These are phyloP conservation scores for Rosellinia necatrix DNA, from an alignment of 2,329 filamentous ascomycete species.

Conservation along the genomic window DNA sequence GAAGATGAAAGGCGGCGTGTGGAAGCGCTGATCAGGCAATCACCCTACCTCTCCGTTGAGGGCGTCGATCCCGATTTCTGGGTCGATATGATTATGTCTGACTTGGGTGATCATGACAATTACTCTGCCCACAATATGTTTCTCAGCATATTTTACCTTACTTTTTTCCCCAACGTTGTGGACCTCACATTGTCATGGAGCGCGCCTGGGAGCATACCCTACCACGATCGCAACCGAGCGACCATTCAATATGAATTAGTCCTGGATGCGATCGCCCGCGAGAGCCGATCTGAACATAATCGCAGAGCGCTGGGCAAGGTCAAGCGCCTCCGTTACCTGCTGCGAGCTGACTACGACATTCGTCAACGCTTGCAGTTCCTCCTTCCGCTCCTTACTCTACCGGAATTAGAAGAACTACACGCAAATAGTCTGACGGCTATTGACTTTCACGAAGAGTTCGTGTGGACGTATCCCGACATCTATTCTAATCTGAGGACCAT, in stretches of 20 bases:
- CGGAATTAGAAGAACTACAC: neutral
- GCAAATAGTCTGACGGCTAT: slow-evolving; percentile 9
- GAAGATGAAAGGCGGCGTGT: neutral
- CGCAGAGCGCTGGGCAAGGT: slow-evolving; percentile 4
- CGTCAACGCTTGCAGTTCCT: slow-evolving; percentile 3
- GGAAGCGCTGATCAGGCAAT: slow-evolving; percentile 10
- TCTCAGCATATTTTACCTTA: slow-evolving; percentile 14
- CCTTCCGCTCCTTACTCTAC: neutral
- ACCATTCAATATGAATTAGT: neutral
- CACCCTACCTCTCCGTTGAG: slow-evolving; percentile 13
- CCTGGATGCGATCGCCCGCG: neutral
- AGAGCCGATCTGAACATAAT: neutral
- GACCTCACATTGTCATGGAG: slow-evolving; percentile 11
- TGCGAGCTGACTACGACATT: neutral
- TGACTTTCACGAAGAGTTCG: slow-evolving; percentile 5
- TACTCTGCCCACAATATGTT: slow-evolving; percentile 1
- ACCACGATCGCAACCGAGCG: neutral
- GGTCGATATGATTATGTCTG: slow-evolving; percentile 7
- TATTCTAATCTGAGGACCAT: slow-evolving; percentile 18
- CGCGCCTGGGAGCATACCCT: neutral
- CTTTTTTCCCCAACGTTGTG: slow-evolving; percentile 10
- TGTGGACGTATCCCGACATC: slow-evolving; percentile 16
- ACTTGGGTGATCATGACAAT: neutral
- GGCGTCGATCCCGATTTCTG: slow-evolving; percentile 11
- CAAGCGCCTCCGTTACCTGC: slow-evolving; percentile 1